Conservation (phyloP, 495 filamentous ascomycete genomes). For the Penicillium goetzii region DNA sequence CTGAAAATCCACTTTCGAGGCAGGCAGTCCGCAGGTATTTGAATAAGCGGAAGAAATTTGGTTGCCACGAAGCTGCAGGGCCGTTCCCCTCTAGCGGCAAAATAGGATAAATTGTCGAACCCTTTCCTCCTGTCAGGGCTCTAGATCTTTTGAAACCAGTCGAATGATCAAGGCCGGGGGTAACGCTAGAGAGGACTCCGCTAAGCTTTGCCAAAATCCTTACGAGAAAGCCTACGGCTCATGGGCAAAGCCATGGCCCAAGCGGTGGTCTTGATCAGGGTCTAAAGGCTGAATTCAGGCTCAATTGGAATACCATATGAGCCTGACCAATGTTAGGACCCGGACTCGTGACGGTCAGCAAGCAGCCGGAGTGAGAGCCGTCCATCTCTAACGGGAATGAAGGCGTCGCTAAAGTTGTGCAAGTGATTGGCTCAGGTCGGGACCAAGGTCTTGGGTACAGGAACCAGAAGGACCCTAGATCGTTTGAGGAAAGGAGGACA, state of each 20-base stretch:
- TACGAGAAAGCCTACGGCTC: neutral
- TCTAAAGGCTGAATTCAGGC: slow-evolving; percentile 4
- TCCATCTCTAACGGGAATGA: slow-evolving; percentile 2
- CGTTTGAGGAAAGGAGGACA: neutral
- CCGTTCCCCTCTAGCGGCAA: slow-evolving; percentile 12
- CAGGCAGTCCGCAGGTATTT: slow-evolving; percentile 4
- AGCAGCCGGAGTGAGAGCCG: slow-evolving; percentile 2
- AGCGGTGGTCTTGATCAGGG: neutral
- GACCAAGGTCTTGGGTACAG: neutral
- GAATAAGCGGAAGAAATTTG: neutral
- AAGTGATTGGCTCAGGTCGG: neutral
- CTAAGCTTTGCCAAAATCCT: slow-evolving; percentile 1
- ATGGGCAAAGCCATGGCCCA: neutral
- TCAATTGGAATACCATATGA: neutral
- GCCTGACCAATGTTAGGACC: neutral
- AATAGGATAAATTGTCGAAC: slow-evolving; percentile 19
- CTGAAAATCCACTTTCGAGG: neutral
- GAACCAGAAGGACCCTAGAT: neutral
- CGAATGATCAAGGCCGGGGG: neutral
- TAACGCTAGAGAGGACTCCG: neutral
- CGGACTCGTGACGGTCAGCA: neutral
- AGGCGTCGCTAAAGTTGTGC: neutral
- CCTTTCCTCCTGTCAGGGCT: neutral
- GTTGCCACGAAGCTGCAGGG: neutral
- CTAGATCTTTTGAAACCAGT: neutral